phyloP scores from a whole-genome alignment of 306 rosid species.

The Quercus rubra region DNA sequence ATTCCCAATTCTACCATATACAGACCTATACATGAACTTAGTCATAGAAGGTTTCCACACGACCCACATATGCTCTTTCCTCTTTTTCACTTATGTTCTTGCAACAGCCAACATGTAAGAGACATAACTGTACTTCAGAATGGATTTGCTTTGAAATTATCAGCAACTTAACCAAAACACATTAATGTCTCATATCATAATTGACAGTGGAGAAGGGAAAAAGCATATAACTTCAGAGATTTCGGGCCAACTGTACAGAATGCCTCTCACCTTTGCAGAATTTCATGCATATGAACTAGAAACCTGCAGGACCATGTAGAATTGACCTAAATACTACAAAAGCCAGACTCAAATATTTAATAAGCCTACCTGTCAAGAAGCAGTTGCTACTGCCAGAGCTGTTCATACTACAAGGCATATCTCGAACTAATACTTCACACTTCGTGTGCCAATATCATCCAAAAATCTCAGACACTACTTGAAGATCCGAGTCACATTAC shows the following conservation, averaged over 20 bases:
- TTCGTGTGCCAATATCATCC: slow-evolving; percentile 50
- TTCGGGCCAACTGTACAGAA: not conserved
- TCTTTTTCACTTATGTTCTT: not conserved
- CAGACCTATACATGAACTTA: slow-evolving; percentile 5
- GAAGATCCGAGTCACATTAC: slow-evolving; percentile 64
- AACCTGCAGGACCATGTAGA: slow-evolving; percentile 11
- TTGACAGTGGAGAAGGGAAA: not conserved
- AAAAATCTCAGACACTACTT: slow-evolving; percentile 64
- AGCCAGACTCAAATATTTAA: slow-evolving; percentile 23
- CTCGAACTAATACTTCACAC: slow-evolving; percentile 68
- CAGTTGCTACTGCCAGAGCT: slow-evolving; percentile 60
- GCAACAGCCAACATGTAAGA: not conserved
- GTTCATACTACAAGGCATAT: slow-evolving; percentile 35
- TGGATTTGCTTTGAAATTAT: slow-evolving; percentile 1
- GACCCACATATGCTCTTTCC: slow-evolving; percentile 12
- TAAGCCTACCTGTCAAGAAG: slow-evolving; percentile 43
- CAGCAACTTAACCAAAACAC: slow-evolving; percentile 3
- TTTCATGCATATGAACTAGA: not conserved
- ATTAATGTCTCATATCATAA: slow-evolving; percentile 8
- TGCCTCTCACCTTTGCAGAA: slow-evolving; percentile 1
- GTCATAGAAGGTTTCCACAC: slow-evolving; percentile 15
- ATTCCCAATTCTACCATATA: slow-evolving; percentile 26
- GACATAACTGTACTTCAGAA: not conserved
- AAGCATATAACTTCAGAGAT: not conserved
- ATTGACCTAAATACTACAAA: slow-evolving; percentile 3